Conservation (phyloP, 768 basidiomycete genomes). For the Amanita rubescens region DNA sequence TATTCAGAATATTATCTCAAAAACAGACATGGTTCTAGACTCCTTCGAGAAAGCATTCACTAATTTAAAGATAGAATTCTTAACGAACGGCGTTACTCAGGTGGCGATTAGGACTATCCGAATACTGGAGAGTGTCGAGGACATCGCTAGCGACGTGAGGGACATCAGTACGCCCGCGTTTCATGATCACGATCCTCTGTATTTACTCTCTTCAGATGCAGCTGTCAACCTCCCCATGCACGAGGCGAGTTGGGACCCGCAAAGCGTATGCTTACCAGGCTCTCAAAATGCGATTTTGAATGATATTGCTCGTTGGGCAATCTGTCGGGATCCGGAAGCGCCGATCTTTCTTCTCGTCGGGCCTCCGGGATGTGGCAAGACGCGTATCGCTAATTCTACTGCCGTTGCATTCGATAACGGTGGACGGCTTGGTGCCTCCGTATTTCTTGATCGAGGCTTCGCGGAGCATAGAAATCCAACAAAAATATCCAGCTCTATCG, state of each 20-base stretch:
- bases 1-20: too few relatives aligned
- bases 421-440: constrained; percentile 23
- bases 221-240: constrained; percentile 6
- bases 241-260: constrained; percentile 7
- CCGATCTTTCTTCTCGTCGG: constrained; percentile 21
- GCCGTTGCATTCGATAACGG: constrained; percentile 19
- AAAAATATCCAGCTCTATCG: constrained; percentile 26
- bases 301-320: constrained; percentile 14
- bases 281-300: constrained; percentile 11
- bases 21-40: not conserved
- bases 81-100: constrained; percentile 1
- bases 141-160: constrained; percentile 1
- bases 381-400: constrained; percentile 22
- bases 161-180: not conserved
- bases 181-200: not conserved
- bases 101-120: not conserved
- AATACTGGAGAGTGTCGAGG: constrained; percentile 5
- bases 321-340: constrained; percentile 10
- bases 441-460: constrained; percentile 18
- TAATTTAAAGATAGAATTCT: constrained; percentile 4
- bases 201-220: not conserved
- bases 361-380: constrained; percentile 22
- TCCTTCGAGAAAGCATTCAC: constrained; percentile 6
- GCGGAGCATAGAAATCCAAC: constrained; percentile 13
- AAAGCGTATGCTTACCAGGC: constrained; percentile 7